These are phyloP conservation scores for Mortierella sp. DNA, from an alignment of 371 early-diverging fungal species.

Conservation along the genomic window DNA sequence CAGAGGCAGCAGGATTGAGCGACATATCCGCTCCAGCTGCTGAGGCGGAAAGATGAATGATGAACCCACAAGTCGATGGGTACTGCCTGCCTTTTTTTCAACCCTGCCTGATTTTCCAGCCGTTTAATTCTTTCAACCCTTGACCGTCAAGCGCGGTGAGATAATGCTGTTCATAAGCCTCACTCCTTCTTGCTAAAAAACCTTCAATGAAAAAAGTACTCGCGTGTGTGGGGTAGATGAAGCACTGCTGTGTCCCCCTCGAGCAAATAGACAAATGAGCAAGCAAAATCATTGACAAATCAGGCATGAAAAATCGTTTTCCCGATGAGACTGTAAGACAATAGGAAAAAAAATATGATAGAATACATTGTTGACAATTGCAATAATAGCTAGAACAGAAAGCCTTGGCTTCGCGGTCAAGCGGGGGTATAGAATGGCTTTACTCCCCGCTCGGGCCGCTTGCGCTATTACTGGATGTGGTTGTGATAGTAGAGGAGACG, in stretches of 20 bases:
- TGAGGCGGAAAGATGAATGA: no score
- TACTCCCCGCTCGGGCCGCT: neutral
- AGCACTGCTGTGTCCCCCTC: neutral
- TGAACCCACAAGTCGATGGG: no score
- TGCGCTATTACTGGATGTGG: neutral
- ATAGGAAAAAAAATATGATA: neutral
- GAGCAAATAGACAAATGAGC: neutral
- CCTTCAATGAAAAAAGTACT: no score
- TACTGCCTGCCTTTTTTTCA: no score
- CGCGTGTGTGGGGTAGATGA: neutral
- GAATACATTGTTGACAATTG: neutral
- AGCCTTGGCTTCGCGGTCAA: neutral
- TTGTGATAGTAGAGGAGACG: neutral
- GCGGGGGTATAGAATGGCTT: neutral
- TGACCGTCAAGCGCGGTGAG: no score
- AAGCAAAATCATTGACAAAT: neutral
- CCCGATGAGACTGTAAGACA: neutral
- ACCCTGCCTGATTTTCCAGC: no score
- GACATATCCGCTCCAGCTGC: constrained; percentile 4
- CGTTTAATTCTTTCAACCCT: no score
- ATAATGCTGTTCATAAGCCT: no score
- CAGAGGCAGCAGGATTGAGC: neutral
- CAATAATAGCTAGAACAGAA: neutral
- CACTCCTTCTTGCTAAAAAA: no score
- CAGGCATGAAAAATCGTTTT: neutral